phyloP scores from a whole-genome alignment of 2,329 filamentous ascomycete genomes.

The Paraphoma chrysanthemicola region DNA sequence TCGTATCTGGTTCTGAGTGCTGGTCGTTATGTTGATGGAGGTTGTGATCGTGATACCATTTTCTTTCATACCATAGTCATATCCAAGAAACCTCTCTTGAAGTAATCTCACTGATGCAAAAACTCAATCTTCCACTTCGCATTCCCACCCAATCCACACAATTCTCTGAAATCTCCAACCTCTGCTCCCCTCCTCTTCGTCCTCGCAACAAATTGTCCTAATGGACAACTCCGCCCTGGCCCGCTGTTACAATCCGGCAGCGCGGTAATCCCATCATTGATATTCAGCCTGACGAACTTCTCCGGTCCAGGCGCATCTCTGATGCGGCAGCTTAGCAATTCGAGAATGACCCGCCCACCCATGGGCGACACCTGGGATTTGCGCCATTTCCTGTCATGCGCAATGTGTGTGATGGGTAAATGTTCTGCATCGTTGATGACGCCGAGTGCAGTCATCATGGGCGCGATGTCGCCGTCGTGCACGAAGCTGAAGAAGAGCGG shows the following conservation, averaged over 20 bases:
- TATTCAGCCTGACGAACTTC: slow-evolving; percentile 59
- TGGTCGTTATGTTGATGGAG: background rate
- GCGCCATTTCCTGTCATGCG: slow-evolving; percentile 57
- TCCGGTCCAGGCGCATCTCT: background rate
- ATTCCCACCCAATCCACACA: slow-evolving; percentile 55
- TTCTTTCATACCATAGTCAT: background rate
- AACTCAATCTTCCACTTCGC: slow-evolving; percentile 56
- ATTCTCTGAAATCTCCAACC: slow-evolving; percentile 56
- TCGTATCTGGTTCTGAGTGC: background rate
- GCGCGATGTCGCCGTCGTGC: slow-evolving; percentile 66
- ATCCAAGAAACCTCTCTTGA: background rate
- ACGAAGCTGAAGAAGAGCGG: slow-evolving; percentile 65
- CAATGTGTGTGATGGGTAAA: slow-evolving; percentile 57
- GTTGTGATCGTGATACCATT: background rate
- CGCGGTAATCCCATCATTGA: slow-evolving; percentile 64
- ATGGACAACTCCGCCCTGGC: slow-evolving; percentile 56
- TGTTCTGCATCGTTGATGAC: slow-evolving; percentile 54
- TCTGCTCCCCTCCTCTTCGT: slow-evolving; percentile 51
- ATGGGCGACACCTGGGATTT: slow-evolving; percentile 65
- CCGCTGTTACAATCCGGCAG: slow-evolving; percentile 57
- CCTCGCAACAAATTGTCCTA: slow-evolving; percentile 52
- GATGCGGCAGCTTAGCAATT: slow-evolving; percentile 54
- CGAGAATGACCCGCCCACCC: slow-evolving; percentile 63
- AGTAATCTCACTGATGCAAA: slow-evolving; percentile 51
- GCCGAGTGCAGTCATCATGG: slow-evolving; percentile 61